These are phyloP conservation scores for Calocera cornea DNA, from an alignment of 768 basidiomycete genomes.

Conservation along the genomic window DNA sequence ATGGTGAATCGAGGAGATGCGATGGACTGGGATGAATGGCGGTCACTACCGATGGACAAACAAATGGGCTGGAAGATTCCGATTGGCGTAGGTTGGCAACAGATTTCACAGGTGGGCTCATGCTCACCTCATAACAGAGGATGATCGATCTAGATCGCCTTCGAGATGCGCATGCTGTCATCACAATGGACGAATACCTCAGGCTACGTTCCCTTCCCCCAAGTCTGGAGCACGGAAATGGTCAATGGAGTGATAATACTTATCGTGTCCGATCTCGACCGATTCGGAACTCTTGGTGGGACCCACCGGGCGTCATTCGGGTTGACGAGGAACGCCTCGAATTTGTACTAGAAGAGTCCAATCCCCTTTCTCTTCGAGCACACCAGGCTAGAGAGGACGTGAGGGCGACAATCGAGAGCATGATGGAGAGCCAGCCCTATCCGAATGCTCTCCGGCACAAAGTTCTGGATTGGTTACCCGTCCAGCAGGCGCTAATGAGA, in stretches of 20 bases:
- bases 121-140: background rate
- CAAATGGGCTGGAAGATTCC: conserved; percentile 21
- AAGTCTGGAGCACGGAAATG: conserved; percentile 13
- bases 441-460: background rate
- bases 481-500: conserved; percentile 10
- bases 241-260: conserved; percentile 27
- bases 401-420: conserved; percentile 13
- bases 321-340: conserved; percentile 24
- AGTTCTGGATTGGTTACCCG: conserved; percentile 22
- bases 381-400: conserved; percentile 14
- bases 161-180: conserved; percentile 7
- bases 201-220: conserved; percentile 7
- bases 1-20: conserved; percentile 37
- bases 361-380: conserved; percentile 14
- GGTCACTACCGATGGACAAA: conserved; percentile 23
- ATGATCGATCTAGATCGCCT: conserved; percentile 13
- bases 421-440: conserved; percentile 15
- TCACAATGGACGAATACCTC: conserved; percentile 11
- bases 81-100: conserved; percentile 11
- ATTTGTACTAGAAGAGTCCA: background rate
- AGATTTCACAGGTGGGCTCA: too few species aligned
- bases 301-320: conserved; percentile 26
- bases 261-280: conserved; percentile 22
- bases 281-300: conserved; percentile 32
- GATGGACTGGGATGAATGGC: conserved; percentile 31